phyloP scores from a whole-genome alignment of 306 rosid species.

The Casuarina equisetifolia region DNA sequence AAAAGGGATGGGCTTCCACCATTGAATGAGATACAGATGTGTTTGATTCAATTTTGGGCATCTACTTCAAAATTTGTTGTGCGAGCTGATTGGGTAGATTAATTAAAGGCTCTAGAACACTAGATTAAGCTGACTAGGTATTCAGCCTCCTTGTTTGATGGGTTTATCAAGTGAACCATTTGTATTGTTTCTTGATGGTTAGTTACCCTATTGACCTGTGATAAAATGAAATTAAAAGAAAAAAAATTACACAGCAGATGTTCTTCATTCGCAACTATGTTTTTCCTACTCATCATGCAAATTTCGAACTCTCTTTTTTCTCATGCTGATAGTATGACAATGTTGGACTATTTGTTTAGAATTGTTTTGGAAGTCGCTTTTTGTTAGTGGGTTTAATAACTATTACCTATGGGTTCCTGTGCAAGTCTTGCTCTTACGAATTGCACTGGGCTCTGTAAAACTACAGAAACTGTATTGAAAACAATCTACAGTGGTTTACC shows the following conservation, averaged over 20 bases:
- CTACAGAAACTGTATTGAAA: neutral
- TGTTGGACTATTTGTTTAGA: neutral
- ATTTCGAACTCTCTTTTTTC: neutral
- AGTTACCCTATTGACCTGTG: neutral
- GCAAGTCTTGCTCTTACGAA: neutral
- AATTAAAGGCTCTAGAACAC: neutral
- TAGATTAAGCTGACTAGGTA: neutral
- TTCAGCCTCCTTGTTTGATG: too few species aligned
- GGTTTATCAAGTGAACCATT: neutral
- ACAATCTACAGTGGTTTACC: neutral
- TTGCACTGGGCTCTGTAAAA: neutral
- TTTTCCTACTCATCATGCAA: neutral
- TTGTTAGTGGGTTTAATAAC: neutral
- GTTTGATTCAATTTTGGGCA: neutral
- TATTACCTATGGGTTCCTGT: neutral
- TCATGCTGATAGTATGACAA: neutral
- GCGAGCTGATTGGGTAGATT: neutral
- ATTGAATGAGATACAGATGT: neutral
- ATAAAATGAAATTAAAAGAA: neutral
- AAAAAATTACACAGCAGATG: neutral
- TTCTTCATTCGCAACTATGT: neutral
- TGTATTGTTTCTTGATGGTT: neutral
- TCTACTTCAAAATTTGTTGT: neutral
- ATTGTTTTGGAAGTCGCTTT: neutral
- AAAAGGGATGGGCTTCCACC: neutral